Base-by-base conservation (phyloP, 2,329 filamentous ascomycete species). In the Talaromyces verruculosus region DNA sequence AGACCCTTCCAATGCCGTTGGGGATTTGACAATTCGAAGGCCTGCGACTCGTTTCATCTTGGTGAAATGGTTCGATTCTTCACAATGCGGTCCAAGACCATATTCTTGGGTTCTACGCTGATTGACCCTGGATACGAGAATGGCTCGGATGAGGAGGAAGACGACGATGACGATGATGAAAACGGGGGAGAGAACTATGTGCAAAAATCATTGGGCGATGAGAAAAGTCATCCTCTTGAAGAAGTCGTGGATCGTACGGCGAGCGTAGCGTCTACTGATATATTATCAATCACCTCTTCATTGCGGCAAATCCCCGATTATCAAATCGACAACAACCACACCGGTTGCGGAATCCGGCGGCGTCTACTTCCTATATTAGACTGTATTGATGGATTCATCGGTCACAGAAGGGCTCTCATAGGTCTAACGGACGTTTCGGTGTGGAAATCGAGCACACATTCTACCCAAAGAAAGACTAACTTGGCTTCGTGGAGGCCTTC, bases 41-140 rank as follows among this genome's bases (percentile, higher is more conserved):
- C 78, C 63, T 82, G 80, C 65, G 80, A 82, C 65, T 72, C 77
- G 5, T 82, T 81, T 65, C 79, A 82, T 51, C 71, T 81, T 0
- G 80, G 80, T 13, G 78, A 81, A 68, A 81, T 81, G 73, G 72
- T 76, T 22, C 77, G 78, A 10, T 82, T 81, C 67, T 80, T 82
- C 47, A 68, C 75, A 5, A 67, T 78, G 37, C 75, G 79, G 39
- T 75, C 79, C 39, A 80, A 76, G 58, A 81, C 78, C 0, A 72
- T 81, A 41, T 77, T 79, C 41, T 49, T 82, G n/a, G 78, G 78
- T 51, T 80, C 78, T 17, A 78, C 71, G 5, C 60, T 80, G 19
- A 71, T 79, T 25, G 76, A 78, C 61, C 73, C 74, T 2, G 73
- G 78, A 15, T 76, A 76, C 47, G 67, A 65, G 19, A 64, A 64